Evolutionary conservation across 148 eudicot species (phyloP), one percentile per base, ranked within the genome.

Genomic region (Suaeda aralocaspica): DNA sequence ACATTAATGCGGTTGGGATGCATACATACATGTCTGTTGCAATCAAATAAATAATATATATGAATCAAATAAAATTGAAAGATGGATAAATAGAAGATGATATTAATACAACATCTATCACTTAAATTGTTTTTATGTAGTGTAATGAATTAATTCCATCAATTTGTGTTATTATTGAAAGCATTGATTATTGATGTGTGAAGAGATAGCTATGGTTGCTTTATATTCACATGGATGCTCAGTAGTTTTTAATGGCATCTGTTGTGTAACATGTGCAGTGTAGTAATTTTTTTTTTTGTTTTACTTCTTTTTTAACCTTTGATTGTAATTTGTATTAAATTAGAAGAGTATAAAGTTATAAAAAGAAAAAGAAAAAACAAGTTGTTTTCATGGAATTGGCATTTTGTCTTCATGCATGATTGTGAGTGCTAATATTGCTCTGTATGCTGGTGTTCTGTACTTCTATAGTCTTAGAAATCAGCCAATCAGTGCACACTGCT

Each of bases 161-260:
- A n/a, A n/a, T n/a, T n/a, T n/a, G n/a, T n/a, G n/a, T n/a, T 26
- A 15, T 57, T 8, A 9, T 22, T 55, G 41, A 49, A 61, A 11
- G 72, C 72, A 67, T 67, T 68, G 22, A 74, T 31, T 59, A 44
- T 55, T 16, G 19, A 30, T 74, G 29, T 24, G 59, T n/a, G 48
- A 59, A 46, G 51, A 58, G 28, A 65, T n/a, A 63, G 67, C 41
- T 50, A 25, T 50, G 26, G 39, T 50, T 64, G 71, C 58, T 29
- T 77, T 59, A 66, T 29, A 66, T 19, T 76, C 79, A 76, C 79
- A 76, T 76, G 79, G 69, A 65, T 31, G 65, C 44, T 0, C 65
- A 76, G 75, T 49, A 14, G 55, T 15, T 44, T 31, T 66, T 66
- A 50, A 77, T 71, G 46, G 28, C 28, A 29, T 28, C 64, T 77